These are phyloP conservation scores for Trapa bicornis DNA, from an alignment of 345 rosid species.

Conservation along the genomic window DNA sequence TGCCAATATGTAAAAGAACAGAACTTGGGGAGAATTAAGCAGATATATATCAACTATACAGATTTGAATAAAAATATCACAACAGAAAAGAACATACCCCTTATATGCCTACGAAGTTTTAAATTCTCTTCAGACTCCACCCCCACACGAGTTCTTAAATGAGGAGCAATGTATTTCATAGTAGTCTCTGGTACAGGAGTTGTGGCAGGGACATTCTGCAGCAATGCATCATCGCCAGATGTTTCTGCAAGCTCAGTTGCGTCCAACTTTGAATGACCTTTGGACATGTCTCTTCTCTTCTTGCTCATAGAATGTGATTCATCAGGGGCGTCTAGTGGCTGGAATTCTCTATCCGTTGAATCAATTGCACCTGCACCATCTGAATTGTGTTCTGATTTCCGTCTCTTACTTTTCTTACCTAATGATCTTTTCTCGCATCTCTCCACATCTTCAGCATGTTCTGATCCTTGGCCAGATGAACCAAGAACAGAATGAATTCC, in stretches of 20 bases:
- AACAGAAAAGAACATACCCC: conserved; percentile 38
- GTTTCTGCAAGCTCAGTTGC: conserved; percentile 18
- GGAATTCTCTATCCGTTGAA: conserved; percentile 7
- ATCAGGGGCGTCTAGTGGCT: conserved; percentile 2
- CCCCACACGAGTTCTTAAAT: conserved; percentile 40
- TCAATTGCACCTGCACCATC: conserved; percentile 5
- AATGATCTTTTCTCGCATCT: not conserved
- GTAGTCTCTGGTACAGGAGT: conserved; percentile 14
- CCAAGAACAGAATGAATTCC: conserved; percentile 35
- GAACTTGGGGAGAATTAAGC: no score
- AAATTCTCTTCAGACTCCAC: conserved; percentile 57
- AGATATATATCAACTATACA: conserved; percentile 15
- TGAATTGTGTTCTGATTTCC: not conserved
- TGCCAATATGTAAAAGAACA: conserved; percentile 3
- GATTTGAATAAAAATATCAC: conserved; percentile 8
- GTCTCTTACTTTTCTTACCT: conserved; percentile 8
- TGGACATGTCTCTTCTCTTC: conserved; percentile 22
- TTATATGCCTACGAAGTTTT: conserved; percentile 53
- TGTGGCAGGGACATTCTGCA: conserved; percentile 16
- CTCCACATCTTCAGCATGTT: conserved; percentile 9
- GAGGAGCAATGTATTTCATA: conserved; percentile 64
- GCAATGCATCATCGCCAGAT: conserved; percentile 12
- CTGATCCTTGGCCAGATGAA: conserved; percentile 19
- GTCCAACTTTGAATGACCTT: conserved; percentile 10
- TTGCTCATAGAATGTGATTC: conserved; percentile 18